A percentile compares a stretch with the other conserved stretches of the same genome.
These are phyloP conservation scores for Kluyveromyces sp. DNA, from an alignment of 1,139 yeast genomes.

Conservation along the genomic window DNA sequence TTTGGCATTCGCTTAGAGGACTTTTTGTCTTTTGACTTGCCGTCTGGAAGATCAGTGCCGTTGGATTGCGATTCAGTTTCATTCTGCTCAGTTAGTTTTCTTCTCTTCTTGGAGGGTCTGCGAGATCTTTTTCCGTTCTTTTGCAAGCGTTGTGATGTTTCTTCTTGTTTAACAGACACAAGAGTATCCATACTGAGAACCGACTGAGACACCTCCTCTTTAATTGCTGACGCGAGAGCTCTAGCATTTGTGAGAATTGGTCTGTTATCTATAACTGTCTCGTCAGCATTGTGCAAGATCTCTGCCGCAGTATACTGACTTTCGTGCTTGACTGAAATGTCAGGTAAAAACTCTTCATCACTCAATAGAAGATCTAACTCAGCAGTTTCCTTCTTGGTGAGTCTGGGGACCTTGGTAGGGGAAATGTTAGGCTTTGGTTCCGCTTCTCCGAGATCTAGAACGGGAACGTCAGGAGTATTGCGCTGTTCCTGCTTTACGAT, in stretches of 20 bases:
- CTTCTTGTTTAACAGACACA: background rate
- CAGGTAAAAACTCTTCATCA: slow-evolving; percentile 7
- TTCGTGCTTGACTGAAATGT: slow-evolving; percentile 8
- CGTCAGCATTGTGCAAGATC: slow-evolving; percentile 27
- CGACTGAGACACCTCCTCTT: slow-evolving; percentile 4
- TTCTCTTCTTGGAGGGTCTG: background rate
- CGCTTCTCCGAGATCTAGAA: background rate
- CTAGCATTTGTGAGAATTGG: slow-evolving; percentile 30
- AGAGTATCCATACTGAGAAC: background rate
- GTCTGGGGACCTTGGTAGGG: slow-evolving; percentile 2
- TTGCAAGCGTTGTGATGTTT: background rate
- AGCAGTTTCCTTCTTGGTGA: slow-evolving; percentile 5
- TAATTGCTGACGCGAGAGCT: slow-evolving; percentile 26
- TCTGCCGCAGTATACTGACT: slow-evolving; percentile 28
- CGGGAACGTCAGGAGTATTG: background rate
- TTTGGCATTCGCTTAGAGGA: slow-evolving; percentile 1
- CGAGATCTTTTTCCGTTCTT: background rate
- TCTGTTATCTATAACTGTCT: slow-evolving; percentile 23
- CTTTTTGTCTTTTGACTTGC: slow-evolving; percentile 1
- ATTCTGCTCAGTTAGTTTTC: background rate
- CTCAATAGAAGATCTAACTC: slow-evolving; percentile 8
- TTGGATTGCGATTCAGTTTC: background rate
- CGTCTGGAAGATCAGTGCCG: background rate
- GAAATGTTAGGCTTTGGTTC: background rate
- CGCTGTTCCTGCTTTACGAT: background rate